Conservation (phyloP, 192 early-diverging fungal genomes). For the Diversispora epigaea region DNA sequence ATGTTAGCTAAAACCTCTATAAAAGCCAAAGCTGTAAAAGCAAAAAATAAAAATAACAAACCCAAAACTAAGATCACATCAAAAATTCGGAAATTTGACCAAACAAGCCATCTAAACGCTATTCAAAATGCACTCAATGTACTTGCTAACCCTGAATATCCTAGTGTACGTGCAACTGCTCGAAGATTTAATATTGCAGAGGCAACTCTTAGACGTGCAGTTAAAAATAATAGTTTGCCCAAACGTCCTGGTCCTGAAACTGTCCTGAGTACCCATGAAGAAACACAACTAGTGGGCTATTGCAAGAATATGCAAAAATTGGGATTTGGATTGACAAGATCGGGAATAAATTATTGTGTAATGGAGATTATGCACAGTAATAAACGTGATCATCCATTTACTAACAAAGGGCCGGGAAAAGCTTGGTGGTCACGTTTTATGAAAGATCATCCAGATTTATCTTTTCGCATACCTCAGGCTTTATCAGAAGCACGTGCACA, state of each 20-base stretch:
- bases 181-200: conserved; percentile 4
- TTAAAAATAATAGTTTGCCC: conserved; percentile 24
- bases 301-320: conserved; percentile 12
- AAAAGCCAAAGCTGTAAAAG: too few species aligned
- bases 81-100: too few species aligned
- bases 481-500: too few species aligned
- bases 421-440: neutral
- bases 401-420: conserved; percentile 7
- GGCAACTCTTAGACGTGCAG: conserved; percentile 7
- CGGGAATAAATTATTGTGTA: conserved; percentile 8
- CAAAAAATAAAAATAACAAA: too few species aligned
- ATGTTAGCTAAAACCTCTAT: too few species aligned
- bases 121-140: neutral
- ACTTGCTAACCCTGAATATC: conserved; percentile 11
- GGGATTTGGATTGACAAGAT: conserved; percentile 22
- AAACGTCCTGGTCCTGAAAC: neutral
- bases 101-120: too few species aligned
- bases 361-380: neutral
- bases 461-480: too few species aligned
- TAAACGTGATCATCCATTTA: neutral
- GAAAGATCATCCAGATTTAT: too few species aligned
- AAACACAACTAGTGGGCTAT: conserved; percentile 19
- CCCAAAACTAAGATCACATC: too few species aligned
- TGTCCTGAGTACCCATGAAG: conserved; percentile 9
- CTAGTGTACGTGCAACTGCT: conserved; percentile 17